phyloP scores from a whole-genome alignment of 805 yeast species.

The Candida sakaeoensis region DNA sequence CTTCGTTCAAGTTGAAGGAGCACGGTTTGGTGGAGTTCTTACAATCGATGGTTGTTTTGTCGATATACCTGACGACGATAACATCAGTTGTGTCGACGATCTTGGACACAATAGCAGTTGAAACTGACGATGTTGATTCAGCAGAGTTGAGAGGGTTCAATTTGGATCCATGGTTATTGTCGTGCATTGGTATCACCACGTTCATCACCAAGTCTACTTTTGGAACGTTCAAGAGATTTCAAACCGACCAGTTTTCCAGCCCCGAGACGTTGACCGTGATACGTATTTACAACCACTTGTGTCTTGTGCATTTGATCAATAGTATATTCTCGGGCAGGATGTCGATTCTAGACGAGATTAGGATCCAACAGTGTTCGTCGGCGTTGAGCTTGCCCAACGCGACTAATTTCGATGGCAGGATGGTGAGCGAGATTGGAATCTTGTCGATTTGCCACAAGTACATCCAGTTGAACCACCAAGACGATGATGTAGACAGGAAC shows the following conservation, averaged over 20 bases:
- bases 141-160: conserved; percentile 27
- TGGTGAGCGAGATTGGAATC: conserved; percentile 71
- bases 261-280: conserved; percentile 45
- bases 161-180: conserved; percentile 68
- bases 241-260: neutral
- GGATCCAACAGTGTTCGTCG: conserved; percentile 56
- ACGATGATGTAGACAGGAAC: conserved; percentile 15
- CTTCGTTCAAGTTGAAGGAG: conserved; percentile 19
- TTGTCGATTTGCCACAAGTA: conserved; percentile 56
- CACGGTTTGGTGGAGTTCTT: conserved; percentile 51
- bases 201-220: conserved; percentile 51
- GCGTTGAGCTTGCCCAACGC: conserved; percentile 56
- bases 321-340: conserved; percentile 64
- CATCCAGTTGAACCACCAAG: conserved; percentile 32
- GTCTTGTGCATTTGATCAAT: conserved; percentile 62
- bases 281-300: conserved; percentile 69
- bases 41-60: conserved; percentile 62
- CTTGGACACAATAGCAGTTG: conserved; percentile 11
- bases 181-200: conserved; percentile 62
- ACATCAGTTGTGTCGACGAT: conserved; percentile 36
- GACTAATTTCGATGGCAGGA: conserved; percentile 78
- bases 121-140: conserved; percentile 14
- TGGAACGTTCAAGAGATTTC: conserved; percentile 27
- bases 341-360: conserved; percentile 56
- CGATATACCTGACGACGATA: conserved; percentile 62